These are phyloP conservation scores for Solanum chiquidenum DNA, from an alignment of 257 asterid species.

Conservation along the genomic window DNA sequence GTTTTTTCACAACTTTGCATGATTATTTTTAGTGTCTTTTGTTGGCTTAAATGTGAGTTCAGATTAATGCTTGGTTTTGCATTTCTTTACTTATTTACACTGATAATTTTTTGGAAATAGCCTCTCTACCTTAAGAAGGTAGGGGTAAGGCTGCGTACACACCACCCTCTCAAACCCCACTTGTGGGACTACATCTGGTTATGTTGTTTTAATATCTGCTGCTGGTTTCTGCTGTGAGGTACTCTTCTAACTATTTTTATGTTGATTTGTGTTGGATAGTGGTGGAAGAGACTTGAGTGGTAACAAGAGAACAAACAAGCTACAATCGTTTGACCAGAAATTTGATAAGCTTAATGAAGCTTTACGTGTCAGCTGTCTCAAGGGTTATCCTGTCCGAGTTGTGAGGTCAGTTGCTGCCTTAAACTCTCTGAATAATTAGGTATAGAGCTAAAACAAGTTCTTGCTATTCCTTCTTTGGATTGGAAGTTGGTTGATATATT, in stretches of 20 bases:
- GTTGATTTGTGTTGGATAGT: constrained; percentile 38
- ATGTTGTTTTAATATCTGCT: not conserved
- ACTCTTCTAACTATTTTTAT: not conserved
- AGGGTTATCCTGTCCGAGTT: constrained; percentile 92
- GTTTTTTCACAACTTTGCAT: not conserved
- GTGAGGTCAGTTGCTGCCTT: constrained; percentile 50
- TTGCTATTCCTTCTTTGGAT: not conserved
- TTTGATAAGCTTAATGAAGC: constrained; percentile 62
- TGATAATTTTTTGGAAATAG: not conserved
- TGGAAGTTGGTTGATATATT: not conserved
- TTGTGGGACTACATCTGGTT: not conserved
- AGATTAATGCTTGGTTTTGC: not conserved
- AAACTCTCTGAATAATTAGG: not conserved
- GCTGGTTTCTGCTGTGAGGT: not conserved
- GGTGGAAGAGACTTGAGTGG: constrained; percentile 94
- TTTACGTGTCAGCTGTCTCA: constrained; percentile 68
- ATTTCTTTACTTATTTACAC: not conserved
- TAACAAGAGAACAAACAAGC: constrained; percentile 75
- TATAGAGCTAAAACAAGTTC: not conserved
- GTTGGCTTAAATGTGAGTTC: not conserved
- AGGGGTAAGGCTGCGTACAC: not conserved
- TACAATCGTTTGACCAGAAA: constrained; percentile 70
- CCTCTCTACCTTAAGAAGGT: not conserved
- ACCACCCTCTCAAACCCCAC: not conserved
- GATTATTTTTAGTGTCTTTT: not conserved